Percentiles rank a stretch among this genome's conserved stretches.
Conservation (phyloP, 2,329 filamentous ascomycete species). For the Calonectria hongkongensis region DNA sequence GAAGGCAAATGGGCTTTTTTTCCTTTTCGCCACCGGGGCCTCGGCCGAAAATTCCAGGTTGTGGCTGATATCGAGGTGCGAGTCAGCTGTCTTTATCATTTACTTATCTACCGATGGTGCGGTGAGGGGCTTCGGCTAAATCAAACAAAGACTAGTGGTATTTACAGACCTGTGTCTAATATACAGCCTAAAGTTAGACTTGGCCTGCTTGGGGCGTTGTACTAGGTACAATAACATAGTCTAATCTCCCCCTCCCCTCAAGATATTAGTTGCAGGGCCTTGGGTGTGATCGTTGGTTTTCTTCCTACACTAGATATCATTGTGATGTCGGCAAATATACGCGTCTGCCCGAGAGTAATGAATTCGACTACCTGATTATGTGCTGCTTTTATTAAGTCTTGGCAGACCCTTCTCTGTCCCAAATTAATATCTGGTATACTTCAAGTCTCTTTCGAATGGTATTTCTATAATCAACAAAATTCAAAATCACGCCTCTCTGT, state of each 20-base stretch:
- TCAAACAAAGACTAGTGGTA: neutral
- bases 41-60: constrained; percentile 5
- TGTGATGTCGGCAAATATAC: neutral
- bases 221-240: neutral
- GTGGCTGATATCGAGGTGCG: neutral
- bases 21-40: neutral
- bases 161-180: neutral
- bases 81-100: neutral
- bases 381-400: neutral
- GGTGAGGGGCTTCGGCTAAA: neutral
- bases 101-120: neutral
- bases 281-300: neutral
- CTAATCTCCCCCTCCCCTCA: neutral
- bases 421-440: neutral
- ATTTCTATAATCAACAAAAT: no score
- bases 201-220: neutral
- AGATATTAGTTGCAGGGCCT: neutral
- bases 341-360: neutral
- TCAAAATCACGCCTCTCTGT: no score
- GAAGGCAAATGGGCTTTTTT: neutral
- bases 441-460: no score
- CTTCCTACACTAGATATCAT: neutral
- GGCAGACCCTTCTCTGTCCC: no score
- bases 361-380: no score
- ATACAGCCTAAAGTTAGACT: neutral